Base-by-base conservation (phyloP, 2,329 filamentous ascomycete species). In the Trichoderma hamatum region DNA sequence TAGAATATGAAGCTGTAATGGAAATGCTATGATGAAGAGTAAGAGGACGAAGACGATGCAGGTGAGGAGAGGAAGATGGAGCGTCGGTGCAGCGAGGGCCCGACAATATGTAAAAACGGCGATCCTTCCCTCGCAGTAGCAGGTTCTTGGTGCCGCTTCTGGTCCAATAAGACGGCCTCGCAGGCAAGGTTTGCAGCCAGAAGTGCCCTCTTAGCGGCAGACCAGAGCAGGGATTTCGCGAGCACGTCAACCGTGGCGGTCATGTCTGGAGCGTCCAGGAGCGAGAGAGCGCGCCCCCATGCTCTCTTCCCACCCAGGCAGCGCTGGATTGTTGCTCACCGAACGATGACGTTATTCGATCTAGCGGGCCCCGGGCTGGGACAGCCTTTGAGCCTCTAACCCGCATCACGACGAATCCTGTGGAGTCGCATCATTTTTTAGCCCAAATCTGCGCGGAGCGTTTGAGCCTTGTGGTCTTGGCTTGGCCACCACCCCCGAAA, bases 321-420 rank as follows among this genome's bases (percentile, higher is more conserved):
- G 56, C 56, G 30, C 60, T 28, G 49, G 55, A 62, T n/a, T 24
- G 51, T n/a, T n/a, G 6, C 24, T 54, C 32, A 52, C 49, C 32
- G 52, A 46, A 63, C 19, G 56, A 68, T 68, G 66, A 68, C 66
- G 66, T 62, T 68, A 68, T 68, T 63, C 58, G 66, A 68, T 68
- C 49, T 61, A 62, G 66, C 49, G 58, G 66, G 36, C 39, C 56
- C 52, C 43, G 51, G 51, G n/a, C 16, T 68, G 63, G 49, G n/a
- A 43, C 39, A 43, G 52, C 36, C 52, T 58, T 26, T n/a, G 49
- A 43, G 52, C 36, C 52, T 58, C 36, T n/a, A 58, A 46, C 34
- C 63, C 63, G 52, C 54, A n/a, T 67, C 63, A 67, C 36, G 63
- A 32, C 54, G 26, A 59, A 34, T 49, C 63, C 10, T 59, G 63